Base-by-base conservation (phyloP, 1,284 basidiomycete species). In the Phlebopus sp. region DNA sequence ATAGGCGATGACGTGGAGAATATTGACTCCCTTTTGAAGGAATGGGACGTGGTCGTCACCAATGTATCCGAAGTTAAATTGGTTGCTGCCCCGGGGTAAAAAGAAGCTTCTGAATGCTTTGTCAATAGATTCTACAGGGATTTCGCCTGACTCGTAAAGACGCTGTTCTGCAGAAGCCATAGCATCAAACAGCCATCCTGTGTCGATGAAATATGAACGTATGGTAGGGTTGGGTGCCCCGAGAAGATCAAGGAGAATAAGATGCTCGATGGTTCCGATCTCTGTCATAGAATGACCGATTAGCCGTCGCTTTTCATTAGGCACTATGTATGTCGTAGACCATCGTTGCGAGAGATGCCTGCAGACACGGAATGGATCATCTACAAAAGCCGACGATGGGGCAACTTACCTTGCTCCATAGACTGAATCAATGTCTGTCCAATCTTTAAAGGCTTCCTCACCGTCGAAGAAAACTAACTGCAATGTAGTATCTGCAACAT, bases 391-490 rank as follows among this genome's bases (percentile, higher is more conserved):
- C 35, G 21, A 36, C 18, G 17, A 8, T 15, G 37, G 36, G 34
- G 19, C 15, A 21, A 25, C 32, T 48, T 59, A 92, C 90, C 88
- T 82, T 35, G 94, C 86, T 18, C 97, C 97, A 64, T 99, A 99
- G 40, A 95, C 85, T 1, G 91, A 95, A 68, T 99, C 97, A 0
- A 78, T 82, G 30, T 77, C 77, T 1, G 93, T 92, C 97, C 97
- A 99, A 32, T 81, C 74, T 30, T 83, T 75, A 68, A 95, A 98
- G 0, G 97, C 97, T 68, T 99, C 97, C 67, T 99, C 97, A 3
- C 97, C 97, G 60, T 99, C 97, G 54, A 99, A 95, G 63, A 99
- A 97, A 17, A 99, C 75, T n/a, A 99, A 74, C 65, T 98, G 94
- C 13, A 99, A 68, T 1, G 96, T 96, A 7, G 87, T 91, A 52